phyloP scores from a whole-genome alignment of 2,329 filamentous ascomycete species.

The Pyricularia pennisetigena region DNA sequence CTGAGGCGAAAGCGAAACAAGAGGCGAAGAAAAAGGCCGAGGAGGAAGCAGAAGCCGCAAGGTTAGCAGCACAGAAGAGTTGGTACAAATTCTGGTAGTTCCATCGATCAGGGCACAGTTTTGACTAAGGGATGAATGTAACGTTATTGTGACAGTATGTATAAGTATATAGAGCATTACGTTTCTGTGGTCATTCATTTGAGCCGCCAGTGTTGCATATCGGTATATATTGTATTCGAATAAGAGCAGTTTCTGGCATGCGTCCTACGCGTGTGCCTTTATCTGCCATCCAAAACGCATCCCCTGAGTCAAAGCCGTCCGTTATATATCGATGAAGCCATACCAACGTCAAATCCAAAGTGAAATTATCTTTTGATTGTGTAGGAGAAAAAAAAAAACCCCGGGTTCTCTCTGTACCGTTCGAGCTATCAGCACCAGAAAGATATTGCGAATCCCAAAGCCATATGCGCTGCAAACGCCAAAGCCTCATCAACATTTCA shows the following conservation, averaged over 20 bases:
- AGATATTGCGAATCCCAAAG: not conserved
- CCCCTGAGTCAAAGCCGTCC: not conserved
- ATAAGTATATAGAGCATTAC: not conserved
- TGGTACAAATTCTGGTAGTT: constrained; percentile 50
- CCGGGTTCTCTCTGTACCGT: not conserved
- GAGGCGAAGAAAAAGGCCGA: constrained; percentile 25
- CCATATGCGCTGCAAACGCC: not conserved
- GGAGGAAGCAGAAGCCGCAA: constrained; percentile 21
- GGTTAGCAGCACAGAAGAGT: constrained; percentile 20
- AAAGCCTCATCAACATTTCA: not conserved
- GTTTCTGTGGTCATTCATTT: not conserved
- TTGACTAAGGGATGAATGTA: not conserved
- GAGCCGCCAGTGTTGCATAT: not conserved
- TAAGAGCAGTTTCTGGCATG: too few species aligned
- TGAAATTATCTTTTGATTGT: not conserved
- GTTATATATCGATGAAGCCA: not conserved
- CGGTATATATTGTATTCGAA: not conserved
- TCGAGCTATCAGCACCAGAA: not conserved
- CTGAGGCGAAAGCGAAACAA: constrained; percentile 18
- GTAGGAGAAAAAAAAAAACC: not conserved
- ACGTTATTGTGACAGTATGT: not conserved
- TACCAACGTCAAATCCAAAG: not conserved
- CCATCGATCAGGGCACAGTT: not conserved
- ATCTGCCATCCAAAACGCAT: not conserved
- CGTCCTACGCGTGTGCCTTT: not conserved